These are phyloP conservation scores for Lactifluus pinguis DNA, from an alignment of 768 basidiomycete species.

Conservation along the genomic window DNA sequence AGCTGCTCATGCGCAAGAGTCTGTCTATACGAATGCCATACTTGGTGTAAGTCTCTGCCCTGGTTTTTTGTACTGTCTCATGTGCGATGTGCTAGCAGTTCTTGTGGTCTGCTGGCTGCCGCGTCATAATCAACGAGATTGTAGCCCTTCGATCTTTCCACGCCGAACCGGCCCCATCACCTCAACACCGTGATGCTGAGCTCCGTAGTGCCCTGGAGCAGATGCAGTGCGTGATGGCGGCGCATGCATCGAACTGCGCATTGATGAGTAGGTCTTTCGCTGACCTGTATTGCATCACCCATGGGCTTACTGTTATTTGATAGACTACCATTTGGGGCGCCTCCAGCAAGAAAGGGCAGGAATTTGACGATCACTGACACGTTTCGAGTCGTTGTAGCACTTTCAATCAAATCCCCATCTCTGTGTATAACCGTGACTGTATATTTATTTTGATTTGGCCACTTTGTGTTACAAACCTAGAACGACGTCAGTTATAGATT, in stretches of 20 bases:
- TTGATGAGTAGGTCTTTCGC: slow-evolving; percentile 13
- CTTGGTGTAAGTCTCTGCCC: slow-evolving; percentile 2
- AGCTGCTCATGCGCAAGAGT: neutral
- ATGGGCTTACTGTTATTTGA: neutral
- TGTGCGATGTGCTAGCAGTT: neutral
- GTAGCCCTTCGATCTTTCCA: slow-evolving; percentile 10
- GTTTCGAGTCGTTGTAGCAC: too few relatives aligned
- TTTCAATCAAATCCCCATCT: neutral
- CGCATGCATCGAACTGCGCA: slow-evolving; percentile 1
- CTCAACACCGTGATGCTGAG: slow-evolving; percentile 8
- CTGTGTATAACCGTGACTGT: neutral
- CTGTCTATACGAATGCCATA: neutral
- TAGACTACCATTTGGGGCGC: slow-evolving; percentile 13
- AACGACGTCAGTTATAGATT: neutral
- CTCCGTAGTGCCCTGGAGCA: slow-evolving; percentile 13
- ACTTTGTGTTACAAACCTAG: neutral
- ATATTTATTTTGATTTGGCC: neutral
- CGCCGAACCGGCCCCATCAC: slow-evolving; percentile 1
- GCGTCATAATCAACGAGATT: slow-evolving; percentile 18
- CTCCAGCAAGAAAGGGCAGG: slow-evolving; percentile 17
- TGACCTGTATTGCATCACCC: neutral
- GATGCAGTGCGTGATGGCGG: slow-evolving; percentile 11
- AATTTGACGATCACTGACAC: neutral
- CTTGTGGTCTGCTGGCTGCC: slow-evolving; percentile 15
- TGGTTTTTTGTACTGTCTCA: neutral